Evolutionary conservation across 805 yeast genomes (phyloP), one percentile per base, ranked within the genome.

Genomic region (Wickerhamomyces pijperi): DNA sequence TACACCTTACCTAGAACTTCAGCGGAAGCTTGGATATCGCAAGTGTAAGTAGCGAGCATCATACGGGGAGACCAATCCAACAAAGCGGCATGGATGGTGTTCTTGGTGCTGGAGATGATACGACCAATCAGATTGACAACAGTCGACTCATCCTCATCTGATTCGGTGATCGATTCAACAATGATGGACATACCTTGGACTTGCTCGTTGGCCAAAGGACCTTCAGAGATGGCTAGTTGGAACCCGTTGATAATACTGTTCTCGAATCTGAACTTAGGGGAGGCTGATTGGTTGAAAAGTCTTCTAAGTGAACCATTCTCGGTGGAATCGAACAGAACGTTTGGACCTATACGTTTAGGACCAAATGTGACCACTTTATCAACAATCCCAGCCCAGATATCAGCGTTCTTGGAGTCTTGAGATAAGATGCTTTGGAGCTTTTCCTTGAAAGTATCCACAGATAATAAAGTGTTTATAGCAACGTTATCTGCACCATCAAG

Each of bases 1-100:
- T 92, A 92, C 0, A 92, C 97, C 55, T 84, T 86, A 34, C 99
- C 98, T 38, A 92, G 65, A 0, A 86, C 97, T 46, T 92, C 98
- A 0, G 95, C 76, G 2, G 94, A 74, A 0, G 97, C 92, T 60
- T 92, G 99, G 47, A 92, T 84, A 47, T 90, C 97, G 66, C 97
- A 88, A 0, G 82, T 68, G 55, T 92, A 92, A 76, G 82, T 85
- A 4, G 98, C 98, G 51, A 94, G 70, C 76, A 82, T 79, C 36
- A 92, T 59, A 42, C 99, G 71, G 7, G 97, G 95, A 0, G 96
- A 78, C 80, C 92, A 82, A 42, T 76, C 79, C 29, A 84, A 56
- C 53, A 90, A 74, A 1, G 77, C 74, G 34, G 70, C 65, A 51
- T 83, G 84, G 33, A 92, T 80, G 2, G 75, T 61, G 45, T 84